These are phyloP conservation scores for Geranium brycei DNA, from an alignment of 345 rosid species.

Conservation along the genomic window DNA sequence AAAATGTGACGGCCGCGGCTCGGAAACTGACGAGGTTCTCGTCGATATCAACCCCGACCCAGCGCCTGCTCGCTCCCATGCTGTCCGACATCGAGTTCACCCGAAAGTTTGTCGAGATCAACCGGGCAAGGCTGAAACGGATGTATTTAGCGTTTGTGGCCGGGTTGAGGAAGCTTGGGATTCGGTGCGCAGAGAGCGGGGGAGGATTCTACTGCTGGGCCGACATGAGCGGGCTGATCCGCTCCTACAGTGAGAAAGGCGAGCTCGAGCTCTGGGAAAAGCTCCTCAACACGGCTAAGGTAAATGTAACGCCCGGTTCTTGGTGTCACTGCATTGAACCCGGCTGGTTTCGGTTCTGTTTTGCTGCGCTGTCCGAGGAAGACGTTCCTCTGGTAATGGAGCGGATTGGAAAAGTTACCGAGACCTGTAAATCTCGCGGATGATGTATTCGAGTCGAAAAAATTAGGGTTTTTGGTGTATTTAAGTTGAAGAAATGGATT, in stretches of 20 bases:
- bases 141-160: conserved; percentile 24
- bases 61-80: conserved; percentile 44
- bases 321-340: conserved; percentile 90
- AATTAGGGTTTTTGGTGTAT: conserved; percentile 7
- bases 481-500: conserved; percentile 7
- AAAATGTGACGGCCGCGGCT: conserved; percentile 46
- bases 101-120: conserved; percentile 30
- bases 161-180: conserved; percentile 58
- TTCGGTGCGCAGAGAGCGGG: conserved; percentile 38
- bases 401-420: conserved; percentile 45
- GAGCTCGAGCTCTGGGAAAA: conserved; percentile 91
- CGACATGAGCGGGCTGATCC: conserved; percentile 64
- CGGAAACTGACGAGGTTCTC: conserved; percentile 59
- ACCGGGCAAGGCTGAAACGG: conserved; percentile 39
- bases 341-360: conserved; percentile 82
- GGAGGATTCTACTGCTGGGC: conserved; percentile 89
- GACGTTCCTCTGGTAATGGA: conserved; percentile 54
- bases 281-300: conserved; percentile 52
- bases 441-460: conserved; percentile 8
- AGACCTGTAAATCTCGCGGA: conserved; percentile 44
- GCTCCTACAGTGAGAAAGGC: conserved; percentile 71
- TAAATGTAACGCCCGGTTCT: conserved; percentile 74
- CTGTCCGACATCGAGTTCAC: conserved; percentile 41
- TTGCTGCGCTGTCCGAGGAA: conserved; percentile 43
- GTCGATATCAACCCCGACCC: conserved; percentile 58